phyloP scores from a whole-genome alignment of 345 rosid genomes.

The Iberis pinnata region DNA sequence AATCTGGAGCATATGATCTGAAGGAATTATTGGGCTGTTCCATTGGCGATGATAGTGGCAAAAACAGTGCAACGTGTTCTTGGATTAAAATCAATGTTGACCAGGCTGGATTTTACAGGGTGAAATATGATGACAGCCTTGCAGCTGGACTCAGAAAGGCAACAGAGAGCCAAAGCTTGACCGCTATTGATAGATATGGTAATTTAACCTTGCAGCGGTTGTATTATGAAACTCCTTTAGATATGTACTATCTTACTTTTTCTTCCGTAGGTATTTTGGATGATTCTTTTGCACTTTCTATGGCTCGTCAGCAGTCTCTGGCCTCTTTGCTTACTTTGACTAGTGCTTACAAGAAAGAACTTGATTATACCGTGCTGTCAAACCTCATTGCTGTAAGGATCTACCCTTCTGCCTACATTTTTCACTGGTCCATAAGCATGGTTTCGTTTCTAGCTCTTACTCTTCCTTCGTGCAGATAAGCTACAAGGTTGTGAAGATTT shows the following conservation, averaged over 20 bases:
- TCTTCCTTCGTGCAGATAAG: slow-evolving; percentile 51
- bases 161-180: slow-evolving; percentile 55
- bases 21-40: slow-evolving; percentile 37
- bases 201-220: slow-evolving; percentile 9
- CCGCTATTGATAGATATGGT: slow-evolving; percentile 83
- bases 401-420: slow-evolving; percentile 16
- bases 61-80: slow-evolving; percentile 20
- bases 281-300: slow-evolving; percentile 82
- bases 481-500: slow-evolving; percentile 60
- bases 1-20: slow-evolving; percentile 44
- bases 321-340: slow-evolving; percentile 75
- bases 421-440: slow-evolving; percentile 1
- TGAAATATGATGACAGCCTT: slow-evolving; percentile 80
- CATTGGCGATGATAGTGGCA: slow-evolving; percentile 17
- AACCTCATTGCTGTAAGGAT: slow-evolving; percentile 67
- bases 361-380: slow-evolving; percentile 69
- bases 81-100: slow-evolving; percentile 83
- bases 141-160: slow-evolving; percentile 65
- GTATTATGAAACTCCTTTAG: background rate
- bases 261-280: slow-evolving; percentile 70
- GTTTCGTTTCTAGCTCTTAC: slow-evolving; percentile 21
- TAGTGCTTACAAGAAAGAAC: slow-evolving; percentile 72
- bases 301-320: slow-evolving; percentile 79
- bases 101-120: slow-evolving; percentile 89
- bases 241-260: background rate